Conservation (phyloP, 176 grass and related monocot genomes). For the Oryza meyeriana region DNA sequence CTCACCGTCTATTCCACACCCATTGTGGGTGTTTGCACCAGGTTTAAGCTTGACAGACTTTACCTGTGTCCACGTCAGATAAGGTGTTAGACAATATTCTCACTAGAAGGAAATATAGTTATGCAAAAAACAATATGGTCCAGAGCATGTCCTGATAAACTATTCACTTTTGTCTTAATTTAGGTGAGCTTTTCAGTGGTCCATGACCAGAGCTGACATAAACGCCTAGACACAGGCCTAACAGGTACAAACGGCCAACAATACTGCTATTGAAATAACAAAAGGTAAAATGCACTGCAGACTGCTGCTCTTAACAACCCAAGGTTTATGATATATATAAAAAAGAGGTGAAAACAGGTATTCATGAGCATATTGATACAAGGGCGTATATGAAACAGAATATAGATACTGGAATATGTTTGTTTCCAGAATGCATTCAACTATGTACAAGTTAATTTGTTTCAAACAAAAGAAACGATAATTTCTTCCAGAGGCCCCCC, state of each 20-base stretch:
- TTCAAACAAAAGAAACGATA: background rate
- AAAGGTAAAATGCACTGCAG: background rate
- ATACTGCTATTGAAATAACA: conserved; percentile 5
- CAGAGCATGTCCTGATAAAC: background rate
- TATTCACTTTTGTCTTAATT: background rate
- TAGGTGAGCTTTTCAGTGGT: conserved; percentile 1
- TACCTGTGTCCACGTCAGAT: conserved; percentile 53
- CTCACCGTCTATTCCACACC: conserved; percentile 94
- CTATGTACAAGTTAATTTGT: background rate
- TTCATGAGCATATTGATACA: conserved; percentile 1
- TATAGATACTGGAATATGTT: background rate
- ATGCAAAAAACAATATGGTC: background rate
- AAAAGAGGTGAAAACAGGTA: background rate
- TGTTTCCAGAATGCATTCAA: background rate
- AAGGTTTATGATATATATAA: background rate
- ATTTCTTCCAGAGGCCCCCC: background rate
- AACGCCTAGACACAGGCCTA: background rate
- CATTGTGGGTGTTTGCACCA: conserved; percentile 71
- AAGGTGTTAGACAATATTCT: background rate
- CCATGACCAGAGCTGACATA: conserved; percentile 11
- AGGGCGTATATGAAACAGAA: background rate
- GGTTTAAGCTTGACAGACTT: conserved; percentile 87
- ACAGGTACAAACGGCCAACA: background rate
- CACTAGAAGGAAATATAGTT: background rate
- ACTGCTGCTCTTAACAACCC: background rate